Conservation (phyloP, 2,329 filamentous ascomycete species). For the Hypoxylon sp. region DNA sequence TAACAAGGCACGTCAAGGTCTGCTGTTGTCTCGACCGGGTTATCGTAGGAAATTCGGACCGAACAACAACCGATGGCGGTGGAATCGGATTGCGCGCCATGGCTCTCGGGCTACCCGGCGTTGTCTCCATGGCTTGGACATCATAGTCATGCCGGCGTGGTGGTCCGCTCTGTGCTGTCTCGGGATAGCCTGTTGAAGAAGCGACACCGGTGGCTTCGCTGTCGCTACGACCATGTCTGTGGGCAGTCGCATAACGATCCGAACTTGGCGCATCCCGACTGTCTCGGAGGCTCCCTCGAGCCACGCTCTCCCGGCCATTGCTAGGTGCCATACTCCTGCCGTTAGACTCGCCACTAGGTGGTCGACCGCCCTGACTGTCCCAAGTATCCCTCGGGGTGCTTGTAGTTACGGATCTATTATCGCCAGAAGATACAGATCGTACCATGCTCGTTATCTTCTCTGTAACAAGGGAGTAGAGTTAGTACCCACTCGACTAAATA, state of each 20-base stretch:
- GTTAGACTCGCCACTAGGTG: constrained; percentile 62
- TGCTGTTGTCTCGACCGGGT: constrained; percentile 94
- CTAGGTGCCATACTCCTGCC: constrained; percentile 52
- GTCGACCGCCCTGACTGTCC: constrained; percentile 71
- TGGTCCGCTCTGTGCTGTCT: constrained; percentile 76
- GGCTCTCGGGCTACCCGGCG: constrained; percentile 77
- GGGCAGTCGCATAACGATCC: constrained; percentile 59
- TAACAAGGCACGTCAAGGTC: constrained; percentile 92
- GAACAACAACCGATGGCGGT: constrained; percentile 89
- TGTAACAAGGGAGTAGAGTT: constrained; percentile 55
- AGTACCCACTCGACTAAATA: constrained; percentile 24
- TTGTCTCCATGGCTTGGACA: constrained; percentile 94
- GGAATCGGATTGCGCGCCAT: constrained; percentile 89
- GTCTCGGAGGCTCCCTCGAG: constrained; percentile 60
- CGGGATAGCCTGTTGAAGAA: constrained; percentile 84
- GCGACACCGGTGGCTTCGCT: constrained; percentile 80
- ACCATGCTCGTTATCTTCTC: constrained; percentile 97
- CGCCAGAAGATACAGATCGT: constrained; percentile 79
- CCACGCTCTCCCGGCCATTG: constrained; percentile 54
- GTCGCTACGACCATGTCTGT: constrained; percentile 78
- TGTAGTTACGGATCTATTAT: constrained; percentile 66
- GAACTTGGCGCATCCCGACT: constrained; percentile 61
- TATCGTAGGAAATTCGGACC: constrained; percentile 96
- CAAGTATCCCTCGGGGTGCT: constrained; percentile 75
- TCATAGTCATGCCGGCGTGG: constrained; percentile 92